Evolutionary conservation across 139 green algal genomes (phyloP).

Genomic region (Parachlorella kessleri): DNA sequence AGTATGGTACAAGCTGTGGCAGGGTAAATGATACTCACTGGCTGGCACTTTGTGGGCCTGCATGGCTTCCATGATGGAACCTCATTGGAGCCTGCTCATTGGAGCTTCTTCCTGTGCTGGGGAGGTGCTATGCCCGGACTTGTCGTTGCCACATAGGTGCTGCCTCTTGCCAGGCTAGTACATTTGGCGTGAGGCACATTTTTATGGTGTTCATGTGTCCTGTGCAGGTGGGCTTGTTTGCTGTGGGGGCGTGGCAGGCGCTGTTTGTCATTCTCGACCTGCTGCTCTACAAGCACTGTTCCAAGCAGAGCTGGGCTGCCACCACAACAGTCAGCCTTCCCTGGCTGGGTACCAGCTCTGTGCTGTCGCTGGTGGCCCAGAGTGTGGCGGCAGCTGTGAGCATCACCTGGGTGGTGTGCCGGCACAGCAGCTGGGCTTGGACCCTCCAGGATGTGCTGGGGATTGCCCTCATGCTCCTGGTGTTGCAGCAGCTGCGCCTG

Average conservation of each 20-base stretch:
- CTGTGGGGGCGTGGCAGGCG: conserved; percentile 52
- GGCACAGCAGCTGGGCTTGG: conserved; percentile 60
- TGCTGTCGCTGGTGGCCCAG: conserved; percentile 16
- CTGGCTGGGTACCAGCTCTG: conserved; percentile 12
- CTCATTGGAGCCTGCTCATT: neutral
- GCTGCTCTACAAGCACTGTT: too few relatives aligned
- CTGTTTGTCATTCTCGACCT: too few relatives aligned
- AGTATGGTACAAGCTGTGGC: neutral
- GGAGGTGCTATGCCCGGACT: too few relatives aligned
- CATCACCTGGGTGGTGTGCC: conserved; percentile 45
- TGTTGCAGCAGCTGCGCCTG: conserved; percentile 57
- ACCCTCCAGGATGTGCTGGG: conserved; percentile 71
- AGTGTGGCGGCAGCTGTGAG: conserved; percentile 32
- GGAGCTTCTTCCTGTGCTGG: too few relatives aligned
- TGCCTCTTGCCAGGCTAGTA: too few relatives aligned
- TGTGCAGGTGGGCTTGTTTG: conserved; percentile 61
- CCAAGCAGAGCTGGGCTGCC: too few relatives aligned
- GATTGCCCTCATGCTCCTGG: conserved; percentile 68
- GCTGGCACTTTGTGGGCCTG: neutral
- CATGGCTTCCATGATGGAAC: neutral
- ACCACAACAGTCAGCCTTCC: neutral
- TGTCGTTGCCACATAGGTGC: too few relatives aligned
- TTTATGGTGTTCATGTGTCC: too few relatives aligned
- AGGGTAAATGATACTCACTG: neutral
- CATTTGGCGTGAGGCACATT: too few relatives aligned